Percentiles rank a stretch among this genome's conserved stretches.
These are phyloP conservation scores for Trypanosoma vivax DNA, from an alignment of 208 protist species.

Conservation along the genomic window DNA sequence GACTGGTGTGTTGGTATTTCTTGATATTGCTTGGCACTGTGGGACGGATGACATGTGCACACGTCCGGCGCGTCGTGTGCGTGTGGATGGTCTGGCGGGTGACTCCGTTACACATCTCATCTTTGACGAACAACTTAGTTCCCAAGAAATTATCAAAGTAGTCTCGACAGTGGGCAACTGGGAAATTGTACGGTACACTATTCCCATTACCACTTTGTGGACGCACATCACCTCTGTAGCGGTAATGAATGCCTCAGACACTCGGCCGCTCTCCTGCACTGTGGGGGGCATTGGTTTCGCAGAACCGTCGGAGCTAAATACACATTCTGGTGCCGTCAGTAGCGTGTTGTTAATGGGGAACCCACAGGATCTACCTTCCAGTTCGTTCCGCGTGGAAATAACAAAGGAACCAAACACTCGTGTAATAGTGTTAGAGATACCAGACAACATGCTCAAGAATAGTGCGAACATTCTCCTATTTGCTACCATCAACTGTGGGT, in stretches of 20 bases:
- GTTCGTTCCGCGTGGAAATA: neutral
- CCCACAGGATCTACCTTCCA: neutral
- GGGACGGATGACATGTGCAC: neutral
- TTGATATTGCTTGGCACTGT: slow-evolving; percentile 20
- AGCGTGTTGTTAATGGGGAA: slow-evolving; percentile 16
- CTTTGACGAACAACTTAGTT: neutral
- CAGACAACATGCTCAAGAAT: neutral
- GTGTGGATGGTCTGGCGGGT: slow-evolving; percentile 9
- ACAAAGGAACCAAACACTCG: slow-evolving; percentile 15
- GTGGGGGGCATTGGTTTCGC: slow-evolving; percentile 32
- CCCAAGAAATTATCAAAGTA: neutral
- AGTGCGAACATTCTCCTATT: slow-evolving; percentile 22
- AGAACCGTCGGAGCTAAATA: neutral
- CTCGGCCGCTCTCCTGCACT: slow-evolving; percentile 20
- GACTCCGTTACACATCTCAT: slow-evolving; percentile 1
- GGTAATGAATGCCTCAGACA: slow-evolving; percentile 16
- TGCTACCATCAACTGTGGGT: slow-evolving; percentile 7
- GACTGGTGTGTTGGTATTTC: slow-evolving; percentile 5
- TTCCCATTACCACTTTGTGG: slow-evolving; percentile 4
- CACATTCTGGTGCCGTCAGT: neutral
- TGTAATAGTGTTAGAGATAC: slow-evolving; percentile 21
- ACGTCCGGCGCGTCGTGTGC: neutral
- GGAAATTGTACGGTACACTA: slow-evolving; percentile 19
- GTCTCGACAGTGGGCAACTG: slow-evolving; percentile 7
- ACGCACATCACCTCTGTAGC: slow-evolving; percentile 16